Percentiles rank a stretch among this genome's conserved stretches.
Evolutionary conservation across 2,329 filamentous ascomycete genomes (phyloP).

Genomic region (Aschersonia sp.): DNA sequence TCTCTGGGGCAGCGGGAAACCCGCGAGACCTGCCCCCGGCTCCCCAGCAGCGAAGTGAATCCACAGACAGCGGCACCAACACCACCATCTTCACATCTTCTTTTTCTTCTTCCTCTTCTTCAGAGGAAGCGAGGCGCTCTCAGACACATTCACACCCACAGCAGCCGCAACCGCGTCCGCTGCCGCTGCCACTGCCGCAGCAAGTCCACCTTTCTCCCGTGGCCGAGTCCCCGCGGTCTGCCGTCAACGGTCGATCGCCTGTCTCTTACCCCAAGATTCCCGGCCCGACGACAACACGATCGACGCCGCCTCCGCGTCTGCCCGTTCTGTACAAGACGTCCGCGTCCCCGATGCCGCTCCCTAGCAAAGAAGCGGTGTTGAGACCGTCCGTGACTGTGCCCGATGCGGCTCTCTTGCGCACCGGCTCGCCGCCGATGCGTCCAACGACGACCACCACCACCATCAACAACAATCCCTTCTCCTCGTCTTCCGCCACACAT

Average conservation of each 20-base stretch:
- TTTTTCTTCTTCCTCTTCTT: too few relatives aligned
- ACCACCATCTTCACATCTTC: constrained; percentile 11
- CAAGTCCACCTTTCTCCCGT: constrained; percentile 30
- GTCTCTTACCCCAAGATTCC: constrained; percentile 17
- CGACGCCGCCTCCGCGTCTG: too few relatives aligned
- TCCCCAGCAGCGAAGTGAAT: not conserved
- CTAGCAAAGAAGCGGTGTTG: too few relatives aligned
- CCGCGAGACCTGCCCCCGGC: constrained; percentile 1
- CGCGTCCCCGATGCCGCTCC: too few relatives aligned
- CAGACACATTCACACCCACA: too few relatives aligned
- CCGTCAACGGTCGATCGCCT: constrained; percentile 14
- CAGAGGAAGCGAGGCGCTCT: too few relatives aligned
- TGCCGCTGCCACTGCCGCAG: constrained; percentile 7
- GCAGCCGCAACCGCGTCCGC: constrained; percentile 2
- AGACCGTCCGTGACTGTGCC: not conserved
- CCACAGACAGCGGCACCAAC: constrained; percentile 16
- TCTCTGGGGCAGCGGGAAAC: constrained; percentile 5
- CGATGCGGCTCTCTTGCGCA: constrained; percentile 10
- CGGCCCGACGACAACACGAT: not conserved
- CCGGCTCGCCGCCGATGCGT: constrained; percentile 10
- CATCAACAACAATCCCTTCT: too few relatives aligned
- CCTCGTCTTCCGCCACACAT: constrained; percentile 3
- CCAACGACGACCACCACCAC: constrained; percentile 8
- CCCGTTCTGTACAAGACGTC: too few relatives aligned
- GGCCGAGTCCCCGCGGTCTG: constrained; percentile 26